Evolutionary conservation across 495 filamentous ascomycete genomes (phyloP).

Genomic region (Penicillium desertorum): DNA sequence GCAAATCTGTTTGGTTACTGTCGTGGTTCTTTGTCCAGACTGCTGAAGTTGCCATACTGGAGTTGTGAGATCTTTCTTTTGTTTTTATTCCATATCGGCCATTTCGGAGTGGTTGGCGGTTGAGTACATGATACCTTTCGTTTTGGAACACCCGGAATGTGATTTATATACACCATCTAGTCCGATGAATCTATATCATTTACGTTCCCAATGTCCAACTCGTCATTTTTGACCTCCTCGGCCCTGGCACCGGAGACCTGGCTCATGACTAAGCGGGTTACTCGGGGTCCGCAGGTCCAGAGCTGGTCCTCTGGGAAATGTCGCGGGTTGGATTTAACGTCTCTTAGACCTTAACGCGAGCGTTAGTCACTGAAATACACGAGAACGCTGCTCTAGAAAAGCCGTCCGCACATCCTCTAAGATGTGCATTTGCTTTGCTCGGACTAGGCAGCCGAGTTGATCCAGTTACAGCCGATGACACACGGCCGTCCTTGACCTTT

Average conservation of each 20-base stretch:
- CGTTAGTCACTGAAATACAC: not conserved
- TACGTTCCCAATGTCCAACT: not conserved
- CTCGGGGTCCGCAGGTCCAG: too few species aligned
- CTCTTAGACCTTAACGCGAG: not conserved
- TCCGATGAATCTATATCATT: not conserved
- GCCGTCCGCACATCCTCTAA: not conserved
- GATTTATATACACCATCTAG: slow-evolving; percentile 11
- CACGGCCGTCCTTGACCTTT: slow-evolving; percentile 7
- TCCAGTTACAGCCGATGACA: slow-evolving; percentile 14
- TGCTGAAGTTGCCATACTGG: slow-evolving; percentile 4
- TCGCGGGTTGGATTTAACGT: not conserved
- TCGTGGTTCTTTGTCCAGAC: not conserved
- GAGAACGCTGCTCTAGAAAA: not conserved
- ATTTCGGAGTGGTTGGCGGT: slow-evolving; percentile 11
- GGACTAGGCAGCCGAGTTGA: slow-evolving; percentile 26
- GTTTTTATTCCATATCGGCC: slow-evolving; percentile 5
- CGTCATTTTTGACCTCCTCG: not conserved
- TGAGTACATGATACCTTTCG: slow-evolving; percentile 12
- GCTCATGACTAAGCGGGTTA: slow-evolving; percentile 3
- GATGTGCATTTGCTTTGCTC: slow-evolving; percentile 16
- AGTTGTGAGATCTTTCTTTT: not conserved
- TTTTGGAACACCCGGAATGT: slow-evolving; percentile 7
- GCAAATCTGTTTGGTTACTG: slow-evolving; percentile 13
- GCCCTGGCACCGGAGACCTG: too few species aligned
- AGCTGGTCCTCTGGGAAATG: not conserved